Percentiles rank a stretch among this genome's conserved stretches.
These are phyloP conservation scores for Leishmania gerbilli DNA, from an alignment of 208 protist species.

Conservation along the genomic window DNA sequence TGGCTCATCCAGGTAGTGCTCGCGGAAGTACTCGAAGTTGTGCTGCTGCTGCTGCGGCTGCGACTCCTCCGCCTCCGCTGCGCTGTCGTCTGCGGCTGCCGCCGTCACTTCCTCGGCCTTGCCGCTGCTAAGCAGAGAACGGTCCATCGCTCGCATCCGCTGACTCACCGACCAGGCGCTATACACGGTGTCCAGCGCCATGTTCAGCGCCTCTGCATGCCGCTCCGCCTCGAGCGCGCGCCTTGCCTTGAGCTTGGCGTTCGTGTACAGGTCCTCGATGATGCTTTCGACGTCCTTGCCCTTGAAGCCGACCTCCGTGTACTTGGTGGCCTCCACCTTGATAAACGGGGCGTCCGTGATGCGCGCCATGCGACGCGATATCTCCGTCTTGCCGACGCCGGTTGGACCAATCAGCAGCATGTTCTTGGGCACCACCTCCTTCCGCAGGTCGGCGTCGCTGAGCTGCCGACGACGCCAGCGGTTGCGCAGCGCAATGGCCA, in stretches of 20 bases:
- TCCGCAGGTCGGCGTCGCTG: constrained; percentile 62
- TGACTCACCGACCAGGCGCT: constrained; percentile 62
- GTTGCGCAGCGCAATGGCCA: constrained; percentile 97
- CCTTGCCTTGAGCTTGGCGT: constrained; percentile 90
- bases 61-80: constrained; percentile 3
- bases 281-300: constrained; percentile 97
- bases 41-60: constrained; percentile 32
- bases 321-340: constrained; percentile 99
- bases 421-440: constrained; percentile 94
- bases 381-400: constrained; percentile 95
- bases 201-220: constrained; percentile 69
- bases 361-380: constrained; percentile 96
- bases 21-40: constrained; percentile 81
- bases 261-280: constrained; percentile 95
- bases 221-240: constrained; percentile 65
- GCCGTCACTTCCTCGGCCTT: constrained; percentile 17
- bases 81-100: not conserved
- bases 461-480: constrained; percentile 92
- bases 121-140: constrained; percentile 15
- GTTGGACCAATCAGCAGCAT: constrained; percentile 94
- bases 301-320: constrained; percentile 97
- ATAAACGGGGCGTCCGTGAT: constrained; percentile 97
- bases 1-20: constrained; percentile 66
- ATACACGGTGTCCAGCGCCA: constrained; percentile 81
- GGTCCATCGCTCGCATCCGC: constrained; percentile 29